Base-by-base conservation (phyloP, 495 filamentous ascomycete species). In the Pseudoneurospora amorphoporcata region DNA sequence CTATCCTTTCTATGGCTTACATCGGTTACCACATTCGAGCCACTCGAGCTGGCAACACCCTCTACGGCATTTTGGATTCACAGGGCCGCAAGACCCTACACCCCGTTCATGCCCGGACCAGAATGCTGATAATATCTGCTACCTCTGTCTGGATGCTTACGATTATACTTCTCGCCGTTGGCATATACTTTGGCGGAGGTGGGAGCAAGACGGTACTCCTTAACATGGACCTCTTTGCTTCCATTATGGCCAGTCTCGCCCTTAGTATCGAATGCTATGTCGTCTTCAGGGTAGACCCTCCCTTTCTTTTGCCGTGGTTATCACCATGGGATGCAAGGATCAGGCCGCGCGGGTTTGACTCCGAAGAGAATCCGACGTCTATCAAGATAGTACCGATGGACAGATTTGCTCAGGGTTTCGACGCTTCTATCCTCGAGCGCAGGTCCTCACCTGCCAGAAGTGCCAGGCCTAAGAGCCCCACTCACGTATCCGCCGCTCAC, bases 61-160 rank as follows among this genome's bases (percentile, higher is more conserved):
- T 75, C 47, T 73, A 73, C 23, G 38, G 71, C 68, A 58, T 69
- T 32, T 38, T 72, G 16, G 69, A 69, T 47, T 37, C 69, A 7
- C 75, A 71, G 10, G 43, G 74, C 3, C 73, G 71, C 8, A 68
- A 43, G 1, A 73, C 73, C 40, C 70, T 68, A 4, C 71, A 76
- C 68, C 71, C 47, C 8, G 69, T 76, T 35, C 73, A 76, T 68
- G 71, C 73, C 43, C 73, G 71, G 73, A 70, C 75, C 12, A 40
- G 12, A 14, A 53, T 76, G 39, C 39, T 42, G 6, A 73, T 76
- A 19, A 69, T 47, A n/a, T n/a, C 71, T 7, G 47, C 71, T 0
- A 53, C 40, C 32, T 47, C 43, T 0, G 43, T 73, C 23, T 76
- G 73, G 75, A 41, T 40, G 3, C 53, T 47, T 37, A 71, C 75